These are phyloP conservation scores for Rhypophila decipiens DNA, from an alignment of 495 filamentous ascomycete species.

Conservation along the genomic window DNA sequence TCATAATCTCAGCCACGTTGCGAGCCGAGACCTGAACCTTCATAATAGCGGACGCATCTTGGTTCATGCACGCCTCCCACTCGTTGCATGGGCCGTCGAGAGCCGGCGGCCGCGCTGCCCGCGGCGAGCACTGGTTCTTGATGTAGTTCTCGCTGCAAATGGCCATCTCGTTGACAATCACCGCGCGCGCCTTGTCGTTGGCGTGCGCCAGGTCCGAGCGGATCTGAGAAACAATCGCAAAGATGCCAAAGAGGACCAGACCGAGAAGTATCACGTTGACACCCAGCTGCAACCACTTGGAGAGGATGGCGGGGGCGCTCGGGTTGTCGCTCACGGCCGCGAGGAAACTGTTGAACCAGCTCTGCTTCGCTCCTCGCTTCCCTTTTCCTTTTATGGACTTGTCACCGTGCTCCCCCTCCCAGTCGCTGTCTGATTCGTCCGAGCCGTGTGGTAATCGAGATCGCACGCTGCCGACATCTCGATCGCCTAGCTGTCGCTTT, in stretches of 20 bases:
- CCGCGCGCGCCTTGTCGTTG: slow-evolving; percentile 53
- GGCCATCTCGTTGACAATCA: slow-evolving; percentile 65
- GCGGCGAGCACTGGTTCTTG: slow-evolving; percentile 63
- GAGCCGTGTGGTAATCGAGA: slow-evolving; percentile 40
- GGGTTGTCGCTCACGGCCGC: slow-evolving; percentile 71
- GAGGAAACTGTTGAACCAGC: slow-evolving; percentile 52
- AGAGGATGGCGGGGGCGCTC: slow-evolving; percentile 76
- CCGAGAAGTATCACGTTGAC: slow-evolving; percentile 71
- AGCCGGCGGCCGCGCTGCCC: slow-evolving; percentile 57
- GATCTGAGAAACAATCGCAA: slow-evolving; percentile 62
- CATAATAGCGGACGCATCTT: slow-evolving; percentile 35
- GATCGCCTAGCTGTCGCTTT: slow-evolving; percentile 34
- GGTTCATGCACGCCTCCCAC: slow-evolving; percentile 84
- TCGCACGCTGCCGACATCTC: slow-evolving; percentile 37
- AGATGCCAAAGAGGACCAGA: slow-evolving; percentile 63
- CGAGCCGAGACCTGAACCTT: slow-evolving; percentile 34
- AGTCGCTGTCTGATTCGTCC: slow-evolving; percentile 50
- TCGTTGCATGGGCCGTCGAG: slow-evolving; percentile 64
- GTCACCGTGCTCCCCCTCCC: slow-evolving; percentile 19
- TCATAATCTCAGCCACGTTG: slow-evolving; percentile 41
- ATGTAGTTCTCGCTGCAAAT: slow-evolving; percentile 62
- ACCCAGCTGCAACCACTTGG: slow-evolving; percentile 73
- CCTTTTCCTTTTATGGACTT: slow-evolving; percentile 28
- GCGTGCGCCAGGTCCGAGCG: slow-evolving; percentile 68
- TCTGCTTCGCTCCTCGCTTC: slow-evolving; percentile 8